Conservation (phyloP, 257 asterid genomes). For the Fraxinus excelsior region DNA sequence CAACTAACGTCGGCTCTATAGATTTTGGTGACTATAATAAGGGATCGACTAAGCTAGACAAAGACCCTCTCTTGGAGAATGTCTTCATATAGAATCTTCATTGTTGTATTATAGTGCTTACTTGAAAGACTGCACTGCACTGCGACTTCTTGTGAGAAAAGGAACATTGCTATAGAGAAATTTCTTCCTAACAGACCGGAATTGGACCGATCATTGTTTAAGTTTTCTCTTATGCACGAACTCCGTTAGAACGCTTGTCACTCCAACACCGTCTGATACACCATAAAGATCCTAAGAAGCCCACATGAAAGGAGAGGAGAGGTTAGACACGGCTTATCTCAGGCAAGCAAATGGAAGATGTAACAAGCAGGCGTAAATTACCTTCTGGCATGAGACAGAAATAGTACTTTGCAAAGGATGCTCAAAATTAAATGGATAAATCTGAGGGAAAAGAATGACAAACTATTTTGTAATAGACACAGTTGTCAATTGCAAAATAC, state of each 20-base stretch:
- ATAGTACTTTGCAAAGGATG: slow-evolving; percentile 38
- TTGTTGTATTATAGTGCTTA: slow-evolving; percentile 26
- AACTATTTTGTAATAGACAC: not conserved
- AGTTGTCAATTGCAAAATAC: not conserved
- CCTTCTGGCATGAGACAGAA: slow-evolving; percentile 69
- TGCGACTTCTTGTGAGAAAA: slow-evolving; percentile 51
- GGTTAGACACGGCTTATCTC: not conserved
- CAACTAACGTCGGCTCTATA: slow-evolving; percentile 26
- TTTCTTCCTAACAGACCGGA: slow-evolving; percentile 41
- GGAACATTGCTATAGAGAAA: slow-evolving; percentile 35
- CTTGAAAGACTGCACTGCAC: slow-evolving; percentile 53
- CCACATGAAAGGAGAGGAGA: not conserved
- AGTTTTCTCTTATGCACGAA: slow-evolving; percentile 36
- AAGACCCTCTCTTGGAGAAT: not conserved
- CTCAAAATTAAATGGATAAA: slow-evolving; percentile 18
- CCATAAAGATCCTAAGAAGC: slow-evolving; percentile 42
- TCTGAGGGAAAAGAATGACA: not conserved
- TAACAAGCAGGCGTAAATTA: slow-evolving; percentile 17
- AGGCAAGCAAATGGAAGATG: not conserved
- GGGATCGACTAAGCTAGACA: not conserved
- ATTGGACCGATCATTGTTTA: slow-evolving; percentile 31
- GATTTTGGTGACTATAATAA: slow-evolving; percentile 28
- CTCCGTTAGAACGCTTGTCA: slow-evolving; percentile 30
- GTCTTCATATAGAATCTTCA: not conserved
- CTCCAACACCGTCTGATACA: slow-evolving; percentile 39